Evolutionary conservation across 225 moss, liverwort and hornwort species (phyloP), one percentile per base, ranked within the genome.

Genomic region (Takakia lepidozioides): DNA sequence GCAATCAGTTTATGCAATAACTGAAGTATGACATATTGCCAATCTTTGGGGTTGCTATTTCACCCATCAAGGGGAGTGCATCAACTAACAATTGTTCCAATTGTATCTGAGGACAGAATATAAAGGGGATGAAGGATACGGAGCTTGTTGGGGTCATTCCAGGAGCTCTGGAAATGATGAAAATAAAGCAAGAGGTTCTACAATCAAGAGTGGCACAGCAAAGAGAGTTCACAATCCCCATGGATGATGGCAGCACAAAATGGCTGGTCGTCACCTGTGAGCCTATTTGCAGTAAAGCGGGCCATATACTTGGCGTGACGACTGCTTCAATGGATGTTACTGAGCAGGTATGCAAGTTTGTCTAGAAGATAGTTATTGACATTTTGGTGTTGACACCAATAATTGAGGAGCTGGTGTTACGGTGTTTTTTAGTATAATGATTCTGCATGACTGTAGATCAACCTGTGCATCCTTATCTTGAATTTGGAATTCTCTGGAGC

Each of bases 281-380:
- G 56, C 72, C 77, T 53, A 56, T 68, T 13, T 56, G 60, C 27
- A 64, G 60, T 44, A 67, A 61, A 64, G 61, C 17, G 23, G 77
- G 77, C 27, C 49, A 60, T 38, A 61, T 54, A 49, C 49, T 72
- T 41, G 77, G 77, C 52, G 71, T 78, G 30, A 72, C 72, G 29
- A 68, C 77, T 72, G 67, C 68, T 38, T 68, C 55, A 62, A 72
- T 78, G 72, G 77, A 78, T 68, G 72, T 78, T 38, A 78, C 77
- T 20, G 72, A 78, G 46, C 77, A 78, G 77, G 77, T 72, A 34
- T 43, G 34, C 45, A 32, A 2, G 30, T 54, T 39, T 23, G n/a
- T n/a, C n/a, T n/a, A n/a, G n/a, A n/a, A n/a, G n/a, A n/a, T n/a
- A n/a, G n/a, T n/a, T n/a, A n/a, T n/a, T n/a, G n/a, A n/a, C n/a